Percentiles rank a stretch among this genome's conserved stretches.
These are phyloP conservation scores for Fusarium sp. DNA, from an alignment of 2,329 filamentous ascomycete genomes.

Conservation along the genomic window DNA sequence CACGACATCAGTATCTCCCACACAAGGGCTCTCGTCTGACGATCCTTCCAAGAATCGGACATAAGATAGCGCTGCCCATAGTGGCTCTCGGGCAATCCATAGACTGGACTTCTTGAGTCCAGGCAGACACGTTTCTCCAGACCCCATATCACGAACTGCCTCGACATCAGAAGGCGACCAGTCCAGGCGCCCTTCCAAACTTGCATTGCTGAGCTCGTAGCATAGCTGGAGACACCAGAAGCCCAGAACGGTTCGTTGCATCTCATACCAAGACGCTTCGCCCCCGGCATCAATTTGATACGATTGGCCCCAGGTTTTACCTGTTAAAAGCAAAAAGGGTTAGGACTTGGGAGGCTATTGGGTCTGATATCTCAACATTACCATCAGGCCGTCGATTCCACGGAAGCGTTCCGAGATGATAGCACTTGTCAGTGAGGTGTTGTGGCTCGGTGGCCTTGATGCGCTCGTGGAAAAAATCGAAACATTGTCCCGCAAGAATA, in stretches of 20 bases:
- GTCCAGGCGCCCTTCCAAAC: conserved; percentile 16
- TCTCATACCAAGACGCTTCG: conserved; percentile 34
- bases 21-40: conserved; percentile 5
- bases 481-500: conserved; percentile 18
- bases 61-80: conserved; percentile 26
- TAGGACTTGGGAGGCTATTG: no score
- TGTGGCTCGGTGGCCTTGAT: conserved; percentile 13
- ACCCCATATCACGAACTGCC: conserved; percentile 24
- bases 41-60: conserved; percentile 12
- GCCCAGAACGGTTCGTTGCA: conserved; percentile 21
- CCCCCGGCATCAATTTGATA: conserved; percentile 22
- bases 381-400: conserved; percentile 21
- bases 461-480: conserved; percentile 23
- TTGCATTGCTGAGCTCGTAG: conserved; percentile 37
- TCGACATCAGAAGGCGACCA: conserved; percentile 20
- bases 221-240: conserved; percentile 32
- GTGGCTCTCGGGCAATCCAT: conserved; percentile 16
- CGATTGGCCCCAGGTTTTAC: conserved; percentile 12
- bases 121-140: background rate
- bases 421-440: conserved; percentile 26
- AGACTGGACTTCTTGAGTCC: conserved; percentile 8
- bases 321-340: no score
- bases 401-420: background rate
- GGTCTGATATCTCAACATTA: no score
- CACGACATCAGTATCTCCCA: conserved; percentile 14